Conservation (phyloP, 2,329 filamentous ascomycete species). For the Macrophomina tecta region DNA sequence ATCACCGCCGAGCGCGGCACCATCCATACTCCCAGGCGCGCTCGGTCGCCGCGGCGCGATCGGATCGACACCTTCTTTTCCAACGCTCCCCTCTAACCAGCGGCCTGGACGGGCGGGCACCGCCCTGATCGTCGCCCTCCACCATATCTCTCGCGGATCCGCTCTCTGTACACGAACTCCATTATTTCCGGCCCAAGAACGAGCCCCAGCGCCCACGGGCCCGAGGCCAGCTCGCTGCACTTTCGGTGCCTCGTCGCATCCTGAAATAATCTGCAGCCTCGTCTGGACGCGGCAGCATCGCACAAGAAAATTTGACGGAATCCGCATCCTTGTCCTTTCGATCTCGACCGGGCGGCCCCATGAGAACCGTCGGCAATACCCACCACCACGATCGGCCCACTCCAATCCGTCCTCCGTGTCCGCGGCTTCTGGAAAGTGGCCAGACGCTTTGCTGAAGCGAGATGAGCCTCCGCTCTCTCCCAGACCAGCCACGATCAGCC, state of each 20-base stretch:
- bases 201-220: background rate
- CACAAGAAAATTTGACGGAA: conserved; percentile 16
- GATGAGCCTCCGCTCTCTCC: conserved; percentile 9
- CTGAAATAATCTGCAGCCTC: conserved; percentile 21
- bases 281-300: conserved; percentile 20
- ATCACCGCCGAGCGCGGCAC: conserved; percentile 14
- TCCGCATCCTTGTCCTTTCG: conserved; percentile 6
- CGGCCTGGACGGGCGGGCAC: background rate
- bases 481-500: conserved; percentile 9
- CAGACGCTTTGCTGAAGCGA: conserved; percentile 7
- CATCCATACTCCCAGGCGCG: background rate
- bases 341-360: conserved; percentile 22
- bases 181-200: conserved; percentile 4
- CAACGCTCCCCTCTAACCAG: background rate
- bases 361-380: conserved; percentile 16
- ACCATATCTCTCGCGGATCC: background rate
- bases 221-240: background rate
- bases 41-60: conserved; percentile 22
- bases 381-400: conserved; percentile 11
- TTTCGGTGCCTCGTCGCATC: conserved; percentile 12
- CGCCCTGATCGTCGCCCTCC: conserved; percentile 11
- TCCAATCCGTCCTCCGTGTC: background rate
- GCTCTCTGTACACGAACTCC: background rate
- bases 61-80: conserved; percentile 21
- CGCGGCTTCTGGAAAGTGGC: conserved; percentile 19